A percentile compares a stretch with the other conserved stretches of the same genome.
Evolutionary conservation across 2,329 filamentous ascomycete genomes (phyloP).

Genomic region (Blastomyces parvus): DNA sequence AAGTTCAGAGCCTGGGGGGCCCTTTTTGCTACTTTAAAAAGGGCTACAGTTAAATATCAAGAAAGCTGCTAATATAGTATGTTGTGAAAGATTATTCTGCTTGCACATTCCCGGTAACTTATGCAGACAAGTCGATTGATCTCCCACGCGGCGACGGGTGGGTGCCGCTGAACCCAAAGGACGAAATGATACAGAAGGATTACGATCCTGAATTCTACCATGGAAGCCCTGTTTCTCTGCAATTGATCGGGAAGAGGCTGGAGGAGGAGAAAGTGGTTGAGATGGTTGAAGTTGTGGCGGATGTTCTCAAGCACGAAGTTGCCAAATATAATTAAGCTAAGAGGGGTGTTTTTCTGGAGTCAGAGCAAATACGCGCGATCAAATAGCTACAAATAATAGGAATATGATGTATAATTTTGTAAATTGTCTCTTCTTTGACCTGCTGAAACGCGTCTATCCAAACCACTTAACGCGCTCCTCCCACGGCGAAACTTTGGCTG

Average conservation of each 20-base stretch:
- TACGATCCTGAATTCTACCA: constrained; percentile 25
- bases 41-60: neutral
- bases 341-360: too few species aligned
- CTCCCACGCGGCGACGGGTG: constrained; percentile 14
- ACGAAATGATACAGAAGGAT: constrained; percentile 22
- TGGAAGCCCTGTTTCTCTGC: constrained; percentile 24
- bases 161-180: constrained; percentile 26
- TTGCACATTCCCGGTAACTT: constrained; percentile 18
- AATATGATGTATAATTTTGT: too few species aligned
- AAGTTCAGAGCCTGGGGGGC: constrained; percentile 8
- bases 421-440: too few species aligned
- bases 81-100: constrained; percentile 20
- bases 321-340: neutral
- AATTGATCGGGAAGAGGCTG: constrained; percentile 21
- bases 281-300: constrained; percentile 29
- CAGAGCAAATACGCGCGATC: too few species aligned
- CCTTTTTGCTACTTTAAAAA: neutral
- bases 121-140: constrained; percentile 18
- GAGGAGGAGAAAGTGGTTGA: constrained; percentile 30
- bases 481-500: neutral
- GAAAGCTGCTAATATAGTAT: neutral
- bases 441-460: too few species aligned
- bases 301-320: constrained; percentile 15
- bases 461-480: neutral
- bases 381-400: too few species aligned